Conservation (phyloP, 805 yeast species). For the Barnettozyma botsteinii region DNA sequence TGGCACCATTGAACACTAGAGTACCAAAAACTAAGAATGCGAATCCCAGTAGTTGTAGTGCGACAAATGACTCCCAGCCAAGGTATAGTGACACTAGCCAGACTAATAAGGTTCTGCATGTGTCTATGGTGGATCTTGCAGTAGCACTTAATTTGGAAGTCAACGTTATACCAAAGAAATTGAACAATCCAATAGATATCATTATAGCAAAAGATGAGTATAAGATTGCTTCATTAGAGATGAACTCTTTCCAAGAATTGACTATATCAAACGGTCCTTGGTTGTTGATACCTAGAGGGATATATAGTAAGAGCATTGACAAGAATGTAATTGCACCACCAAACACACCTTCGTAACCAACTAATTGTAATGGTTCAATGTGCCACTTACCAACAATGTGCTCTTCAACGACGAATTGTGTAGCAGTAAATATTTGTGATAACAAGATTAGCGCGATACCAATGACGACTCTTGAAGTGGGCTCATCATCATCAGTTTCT, state of each 20-base stretch:
- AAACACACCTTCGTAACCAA: constrained; percentile 69
- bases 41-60: constrained; percentile 63
- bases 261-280: constrained; percentile 48
- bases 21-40: constrained; percentile 63
- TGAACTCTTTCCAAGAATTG: constrained; percentile 45
- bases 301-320: constrained; percentile 40
- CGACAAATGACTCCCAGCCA: constrained; percentile 71
- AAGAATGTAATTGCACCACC: constrained; percentile 45
- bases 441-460: constrained; percentile 55
- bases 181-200: constrained; percentile 67
- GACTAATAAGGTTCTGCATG: constrained; percentile 67
- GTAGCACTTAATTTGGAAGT: constrained; percentile 68
- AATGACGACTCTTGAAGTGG: constrained; percentile 31
- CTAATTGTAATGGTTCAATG: constrained; percentile 57
- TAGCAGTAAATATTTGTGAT: constrained; percentile 65
- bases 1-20: constrained; percentile 63
- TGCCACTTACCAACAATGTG: constrained; percentile 48
- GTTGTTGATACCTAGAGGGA: constrained; percentile 33
- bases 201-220: constrained; percentile 56
- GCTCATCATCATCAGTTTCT: constrained; percentile 3
- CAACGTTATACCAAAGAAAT: constrained; percentile 65
- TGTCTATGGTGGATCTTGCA: constrained; percentile 71
- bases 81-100: constrained; percentile 64
- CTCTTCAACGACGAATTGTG: constrained; percentile 77
- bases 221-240: constrained; percentile 38